A percentile compares a stretch with the other conserved stretches of the same genome.
These are phyloP conservation scores for Globisporangium camurandrum DNA, from an alignment of 352 stramenopile species.

Conservation along the genomic window DNA sequence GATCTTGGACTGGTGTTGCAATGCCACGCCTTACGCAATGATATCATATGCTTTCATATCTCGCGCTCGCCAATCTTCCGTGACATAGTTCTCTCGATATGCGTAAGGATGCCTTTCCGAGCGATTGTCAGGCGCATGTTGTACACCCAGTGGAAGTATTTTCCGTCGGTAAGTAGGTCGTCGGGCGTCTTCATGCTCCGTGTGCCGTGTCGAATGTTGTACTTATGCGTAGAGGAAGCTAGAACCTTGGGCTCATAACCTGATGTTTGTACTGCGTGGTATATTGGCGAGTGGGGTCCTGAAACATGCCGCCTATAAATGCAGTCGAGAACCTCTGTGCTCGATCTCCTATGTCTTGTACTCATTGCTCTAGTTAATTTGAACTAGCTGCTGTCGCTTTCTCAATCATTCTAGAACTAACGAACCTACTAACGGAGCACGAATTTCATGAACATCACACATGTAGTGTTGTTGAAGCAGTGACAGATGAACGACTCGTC, in stretches of 20 bases:
- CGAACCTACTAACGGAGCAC: too few species aligned
- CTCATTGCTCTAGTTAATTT: too few species aligned
- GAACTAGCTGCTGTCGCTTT: too few species aligned
- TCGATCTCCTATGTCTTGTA: too few species aligned
- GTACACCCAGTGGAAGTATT: conserved; percentile 28
- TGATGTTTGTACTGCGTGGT: too few species aligned
- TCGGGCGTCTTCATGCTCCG: not conserved
- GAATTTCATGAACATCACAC: too few species aligned
- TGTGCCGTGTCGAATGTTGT: not conserved
- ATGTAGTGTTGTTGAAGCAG: too few species aligned
- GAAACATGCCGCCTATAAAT: too few species aligned
- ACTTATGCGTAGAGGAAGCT: not conserved
- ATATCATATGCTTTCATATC: conserved; percentile 19
- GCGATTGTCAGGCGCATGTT: conserved; percentile 17
- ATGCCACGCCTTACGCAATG: conserved; percentile 15
- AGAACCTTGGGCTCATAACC: not conserved
- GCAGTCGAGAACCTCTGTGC: too few species aligned
- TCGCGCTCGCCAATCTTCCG: conserved; percentile 9
- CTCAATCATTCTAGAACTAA: too few species aligned
- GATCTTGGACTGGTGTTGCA: conserved; percentile 16
- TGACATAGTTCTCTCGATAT: conserved; percentile 11
- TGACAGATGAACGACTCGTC: too few species aligned
- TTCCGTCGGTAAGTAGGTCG: conserved; percentile 9
- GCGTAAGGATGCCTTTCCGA: conserved; percentile 13
- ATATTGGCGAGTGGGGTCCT: too few species aligned